Base-by-base conservation (phyloP, 1,284 basidiomycete genomes). In the Pterulicium gracile region DNA sequence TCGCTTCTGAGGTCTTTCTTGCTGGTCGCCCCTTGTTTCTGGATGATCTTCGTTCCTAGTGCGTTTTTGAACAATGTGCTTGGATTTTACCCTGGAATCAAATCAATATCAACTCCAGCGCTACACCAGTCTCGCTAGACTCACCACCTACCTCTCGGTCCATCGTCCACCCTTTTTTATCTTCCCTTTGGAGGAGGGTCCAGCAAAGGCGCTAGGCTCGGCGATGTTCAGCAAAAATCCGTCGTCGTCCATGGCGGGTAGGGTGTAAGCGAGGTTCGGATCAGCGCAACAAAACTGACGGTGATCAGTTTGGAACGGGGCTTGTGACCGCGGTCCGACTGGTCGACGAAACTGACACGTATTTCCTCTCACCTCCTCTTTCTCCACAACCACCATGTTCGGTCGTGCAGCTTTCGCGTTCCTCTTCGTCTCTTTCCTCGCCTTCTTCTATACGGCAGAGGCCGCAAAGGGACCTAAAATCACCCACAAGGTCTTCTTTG, bases 401-500 rank as follows among this genome's bases (percentile, higher is more conserved):
- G 70, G 72, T 55, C 74, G 77, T 52, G 58, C 80, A 47, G 74
- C 80, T 20, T 61, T 84, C 52, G 70, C 74, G 41, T 71, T 87
- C 50, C 56, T 86, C 50, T 59, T 83, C 50, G 64, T 84, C 47
- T 73, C 84, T 42, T 50, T 89, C 49, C 74, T 74, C 13, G 79
- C 84, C 0, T 68, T 89, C 55, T 79, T 85, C 63, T 85, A 72
- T 54, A 76, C 70, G 24, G 84, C 68, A 15, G 82, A 86, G 55
- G 84, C 83, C n/a, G 73, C 73, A 13, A 88, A 84, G 55, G 79
- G 81, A 14, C 92, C 92, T 14, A 81, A 76, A 67, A 82, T 96
- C 58, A 94, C 92, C 44, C 69, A 88, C 77, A 90, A 86, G 68
- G 86, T 96, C 58, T 96, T 81, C 73, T 96, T 96, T 59, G 92